Percentiles rank a stretch among this genome's conserved stretches.
These are phyloP conservation scores for Pseudoperonospora humuli DNA, from an alignment of 352 stramenopile species.

Conservation along the genomic window DNA sequence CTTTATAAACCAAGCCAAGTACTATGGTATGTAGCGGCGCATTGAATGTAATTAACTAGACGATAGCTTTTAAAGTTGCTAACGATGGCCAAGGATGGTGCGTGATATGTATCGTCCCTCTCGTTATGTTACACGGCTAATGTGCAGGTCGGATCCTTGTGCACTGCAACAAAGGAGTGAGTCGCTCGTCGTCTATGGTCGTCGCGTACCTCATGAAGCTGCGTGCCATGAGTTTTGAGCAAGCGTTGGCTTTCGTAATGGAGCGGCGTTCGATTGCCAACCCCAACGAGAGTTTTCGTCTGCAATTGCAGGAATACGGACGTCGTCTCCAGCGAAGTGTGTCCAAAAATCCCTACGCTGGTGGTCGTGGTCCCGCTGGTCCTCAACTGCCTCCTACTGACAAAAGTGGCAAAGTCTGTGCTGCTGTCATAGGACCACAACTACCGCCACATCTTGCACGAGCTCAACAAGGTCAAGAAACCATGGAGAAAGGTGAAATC, in stretches of 20 bases:
- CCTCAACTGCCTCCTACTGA: constrained; percentile 16
- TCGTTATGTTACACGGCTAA: constrained; percentile 1
- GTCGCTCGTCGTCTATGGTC: constrained; percentile 84
- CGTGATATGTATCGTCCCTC: constrained; percentile 11
- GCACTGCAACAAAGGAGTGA: constrained; percentile 90
- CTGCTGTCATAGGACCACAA: constrained; percentile 48
- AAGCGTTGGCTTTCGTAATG: constrained; percentile 56
- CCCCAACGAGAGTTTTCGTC: constrained; percentile 64
- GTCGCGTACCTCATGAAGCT: constrained; percentile 88
- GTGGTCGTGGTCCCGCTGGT: constrained; percentile 18
- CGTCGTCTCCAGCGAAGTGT: constrained; percentile 30
- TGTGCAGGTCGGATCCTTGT: constrained; percentile 77
- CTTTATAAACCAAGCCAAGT: constrained; percentile 89
- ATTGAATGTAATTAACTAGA: neutral
- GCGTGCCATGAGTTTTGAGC: constrained; percentile 50
- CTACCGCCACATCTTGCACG: constrained; percentile 36
- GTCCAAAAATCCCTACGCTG: constrained; percentile 17
- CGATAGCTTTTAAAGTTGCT: constrained; percentile 12
- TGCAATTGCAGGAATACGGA: constrained; percentile 51
- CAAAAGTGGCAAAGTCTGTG: neutral
- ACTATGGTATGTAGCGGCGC: too few relatives aligned
- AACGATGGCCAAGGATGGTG: constrained; percentile 31
- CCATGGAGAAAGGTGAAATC: neutral
- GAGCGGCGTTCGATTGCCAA: constrained; percentile 52
- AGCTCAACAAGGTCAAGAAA: constrained; percentile 2